Base-by-base conservation (phyloP, 192 early-diverging fungal species). In the Coemansia sp. region DNA sequence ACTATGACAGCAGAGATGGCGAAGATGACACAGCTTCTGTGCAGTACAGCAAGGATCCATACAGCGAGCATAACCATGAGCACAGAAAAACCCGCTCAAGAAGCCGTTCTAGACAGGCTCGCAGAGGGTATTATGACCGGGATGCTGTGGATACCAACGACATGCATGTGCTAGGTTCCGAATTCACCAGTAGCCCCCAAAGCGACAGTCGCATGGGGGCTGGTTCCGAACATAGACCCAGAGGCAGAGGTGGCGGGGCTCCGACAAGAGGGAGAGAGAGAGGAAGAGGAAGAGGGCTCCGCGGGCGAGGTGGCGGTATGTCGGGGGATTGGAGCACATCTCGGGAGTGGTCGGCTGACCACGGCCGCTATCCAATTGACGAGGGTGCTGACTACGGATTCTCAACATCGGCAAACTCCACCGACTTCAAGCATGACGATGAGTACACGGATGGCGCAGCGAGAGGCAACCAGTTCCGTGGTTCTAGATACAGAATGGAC, bases 231-330 rank as follows among this genome's bases (percentile, higher is more conserved):
- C 16, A 63, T 49, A 64, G 53, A 46, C 39, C 50, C 50, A 63
- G 61, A 16, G 44, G 43, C 32, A 67, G 71, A 59, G 57, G 57
- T 19, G 57, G 57, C 40, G 32, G 32, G 32, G 57, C 16, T 19
- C 57, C 38, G 39, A 22, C 39, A 32, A 59, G 57, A 41, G 57
- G 57, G 8, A 59, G 39, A 59, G 57, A 22, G 12, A 39, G 57
- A 50, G 65, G 71, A 6, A 17, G 70, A 50, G 65, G 71, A 16
- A 7, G 70, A 44, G 65, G 62, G 7, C 43, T n/a, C 13, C 40
- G 61, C 38, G 40, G 69, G 0, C 48, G 63, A 43, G 50, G 69
- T 50, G 65, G 65, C 10, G 61, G 32, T 32, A 32, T 50, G 19
- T 54, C 43, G 10, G 48, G 71, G 54, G 57, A 38, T 20, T 12